Evolutionary conservation across 805 yeast species (phyloP), one percentile per base, ranked within the genome.

Genomic region (Ascoidea asiatica): DNA sequence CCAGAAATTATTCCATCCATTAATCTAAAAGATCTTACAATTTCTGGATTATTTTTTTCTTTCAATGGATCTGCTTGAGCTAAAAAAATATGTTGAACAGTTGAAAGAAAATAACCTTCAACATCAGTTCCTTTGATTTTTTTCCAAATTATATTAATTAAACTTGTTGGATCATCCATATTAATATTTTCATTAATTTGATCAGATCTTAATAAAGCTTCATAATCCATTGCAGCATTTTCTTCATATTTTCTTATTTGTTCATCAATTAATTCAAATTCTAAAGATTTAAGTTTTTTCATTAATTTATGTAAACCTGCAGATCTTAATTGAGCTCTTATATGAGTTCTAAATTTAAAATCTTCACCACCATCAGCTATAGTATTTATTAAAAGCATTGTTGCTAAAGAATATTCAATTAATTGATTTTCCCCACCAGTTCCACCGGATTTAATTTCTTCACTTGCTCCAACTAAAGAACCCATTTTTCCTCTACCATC

Each of bases 401-500:
- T 78, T 2, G 84, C 69, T 42, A 81, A 62, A 15, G 82, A 71
- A 58, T 84, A 89, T 46, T 88, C 95, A 48, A 73, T 63, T 21
- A 86, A 63, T 45, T 78, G 75, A 44, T 70, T 70, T 55, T 84
- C 90, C 21, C 77, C 71, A 20, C 62, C 62, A 8, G 58, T 53
- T 0, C 77, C 75, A 2, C 68, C 64, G 5, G 71, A 59, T 47
- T 77, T 79, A 44, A 77, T 71, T 52, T 90, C 97, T 7, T 81
- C 92, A 47, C 86, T 80, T 0, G 96, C 95, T 1, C 97, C 97
- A 6, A 90, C 97, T 54, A 81, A 61, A 1, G 96, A 85, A 8
- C 96, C 95, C 72, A 84, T 70, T 53, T 78, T 81, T 5, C 97
- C 97, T 52, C 89, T 72, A 2, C 96, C 96, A 46, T 79, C 86